A percentile compares a stretch with the other conserved stretches of the same genome.
Conservation (phyloP, 257 asterid species). For the Ophiorrhiza pumila region DNA sequence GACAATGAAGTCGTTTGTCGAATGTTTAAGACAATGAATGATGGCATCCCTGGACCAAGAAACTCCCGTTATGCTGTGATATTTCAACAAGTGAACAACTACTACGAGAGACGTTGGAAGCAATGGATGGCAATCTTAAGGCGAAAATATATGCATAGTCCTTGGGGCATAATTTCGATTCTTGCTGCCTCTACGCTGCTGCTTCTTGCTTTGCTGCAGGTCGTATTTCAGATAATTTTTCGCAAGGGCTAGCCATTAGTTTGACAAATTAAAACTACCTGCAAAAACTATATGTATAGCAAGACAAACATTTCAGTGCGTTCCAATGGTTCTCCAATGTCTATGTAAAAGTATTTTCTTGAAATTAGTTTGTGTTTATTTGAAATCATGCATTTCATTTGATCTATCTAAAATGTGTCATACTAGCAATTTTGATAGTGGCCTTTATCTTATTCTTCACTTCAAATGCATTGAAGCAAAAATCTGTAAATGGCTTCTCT, state of each 20-base stretch:
- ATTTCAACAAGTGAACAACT: not conserved
- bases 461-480: not conserved
- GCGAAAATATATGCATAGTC: slow-evolving; percentile 22
- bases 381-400: too few relatives aligned
- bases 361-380: too few relatives aligned
- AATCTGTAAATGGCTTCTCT: not conserved
- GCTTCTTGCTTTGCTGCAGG: not conserved
- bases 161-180: slow-evolving; percentile 31
- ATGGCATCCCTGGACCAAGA: not conserved
- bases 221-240: not conserved
- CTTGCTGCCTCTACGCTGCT: slow-evolving; percentile 10
- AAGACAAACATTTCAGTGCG: too few relatives aligned
- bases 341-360: too few relatives aligned
- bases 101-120: slow-evolving; percentile 14
- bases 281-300: too few relatives aligned
- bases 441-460: not conserved
- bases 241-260: not conserved
- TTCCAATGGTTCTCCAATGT: too few relatives aligned
- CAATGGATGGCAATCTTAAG: slow-evolving; percentile 19
- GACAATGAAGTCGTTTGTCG: slow-evolving; percentile 6
- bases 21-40: slow-evolving; percentile 12
- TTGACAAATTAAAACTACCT: too few relatives aligned
- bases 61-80: not conserved
- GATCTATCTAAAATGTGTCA: too few relatives aligned
- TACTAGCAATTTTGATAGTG: too few relatives aligned